Evolutionary conservation across 2,329 filamentous ascomycete species (phyloP), one percentile per base, ranked within the genome.

Genomic region (Hypoxylon sp.): DNA sequence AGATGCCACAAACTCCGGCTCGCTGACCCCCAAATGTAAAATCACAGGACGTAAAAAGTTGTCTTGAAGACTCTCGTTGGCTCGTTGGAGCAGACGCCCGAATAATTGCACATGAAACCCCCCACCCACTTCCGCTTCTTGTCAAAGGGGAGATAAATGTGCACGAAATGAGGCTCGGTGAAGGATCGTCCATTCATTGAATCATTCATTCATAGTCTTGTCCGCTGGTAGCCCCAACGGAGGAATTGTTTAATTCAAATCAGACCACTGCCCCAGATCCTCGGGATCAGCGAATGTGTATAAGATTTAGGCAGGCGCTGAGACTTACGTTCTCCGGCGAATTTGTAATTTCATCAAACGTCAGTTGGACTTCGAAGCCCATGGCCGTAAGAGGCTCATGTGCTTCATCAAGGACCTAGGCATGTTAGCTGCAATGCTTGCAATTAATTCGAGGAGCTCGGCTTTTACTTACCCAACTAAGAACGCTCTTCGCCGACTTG

Each of bases 401-500:
- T 6, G 71, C 71, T 57, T 79, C 77, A 21, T 76, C 74, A n/a
- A 75, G 75, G 57, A 78, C 75, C 77, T 79, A 56, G 7, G 56
- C 55, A 64, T 42, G 39, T 72, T 67, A 73, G 77, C 60, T 61
- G 10, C 48, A 35, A 50, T 39, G 31, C 62, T 51, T 24, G 48
- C 65, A 65, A 11, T 37, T 46, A 37, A 52, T 21, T 47, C 15
- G 13, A 27, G 55, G 13, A 15, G 19, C 29, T 46, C 39, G 47
- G 47, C n/a, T 42, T 42, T 50, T 21, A 85, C 91, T 84, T 82
- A 96, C 93, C 88, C 92, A 94, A 78, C 93, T 93, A 64, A 97
- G 80, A 51, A 97, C 83, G 57, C 91, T 92, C 65, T 89, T 89
- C 70, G 87, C 87, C 56, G 91, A 90, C 68, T 92, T 92, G 76